A percentile compares a stretch with the other conserved stretches of the same genome.
These are phyloP conservation scores for Heterobasidion annosum DNA, from an alignment of 1,284 basidiomycete species.

Conservation along the genomic window DNA sequence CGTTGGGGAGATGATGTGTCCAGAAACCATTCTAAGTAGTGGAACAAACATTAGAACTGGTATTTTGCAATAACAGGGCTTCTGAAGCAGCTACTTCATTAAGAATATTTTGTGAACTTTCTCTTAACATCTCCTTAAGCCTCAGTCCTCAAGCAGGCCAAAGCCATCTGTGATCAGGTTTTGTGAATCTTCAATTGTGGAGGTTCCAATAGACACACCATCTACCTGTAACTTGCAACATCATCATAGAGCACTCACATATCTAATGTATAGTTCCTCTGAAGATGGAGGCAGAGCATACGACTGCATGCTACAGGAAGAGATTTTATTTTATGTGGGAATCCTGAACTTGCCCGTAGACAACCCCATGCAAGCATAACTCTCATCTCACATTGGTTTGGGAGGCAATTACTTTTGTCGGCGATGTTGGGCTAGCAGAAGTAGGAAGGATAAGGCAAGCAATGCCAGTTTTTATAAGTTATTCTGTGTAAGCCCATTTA, in stretches of 20 bases:
- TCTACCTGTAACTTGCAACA: too few species aligned
- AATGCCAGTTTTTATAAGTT: conserved; percentile 16
- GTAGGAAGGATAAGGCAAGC: conserved; percentile 11
- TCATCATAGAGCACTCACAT: too few species aligned
- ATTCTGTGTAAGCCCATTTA: not conserved
- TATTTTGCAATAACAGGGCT: conserved; percentile 19
- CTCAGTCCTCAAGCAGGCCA: not conserved
- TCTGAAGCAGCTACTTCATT: conserved; percentile 17
- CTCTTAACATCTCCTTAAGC: conserved; percentile 7
- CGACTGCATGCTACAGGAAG: conserved; percentile 17
- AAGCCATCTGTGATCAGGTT: not conserved
- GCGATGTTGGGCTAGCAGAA: conserved; percentile 15
- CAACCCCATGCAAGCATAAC: conserved; percentile 21
- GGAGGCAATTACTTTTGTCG: conserved; percentile 16
- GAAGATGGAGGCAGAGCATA: not conserved
- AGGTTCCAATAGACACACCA: too few species aligned
- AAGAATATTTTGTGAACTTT: conserved; percentile 22
- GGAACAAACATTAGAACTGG: conserved; percentile 21
- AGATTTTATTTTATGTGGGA: conserved; percentile 16
- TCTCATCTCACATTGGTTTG: conserved; percentile 16
- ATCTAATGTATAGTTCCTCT: too few species aligned
- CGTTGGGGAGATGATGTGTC: conserved; percentile 24
- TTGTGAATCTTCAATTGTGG: too few species aligned
- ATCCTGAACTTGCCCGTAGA: conserved; percentile 17
- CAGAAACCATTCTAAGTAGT: conserved; percentile 22